Evolutionary conservation across 2,329 filamentous ascomycete genomes (phyloP).

Genomic region (Alternaria angustiovoidea): DNA sequence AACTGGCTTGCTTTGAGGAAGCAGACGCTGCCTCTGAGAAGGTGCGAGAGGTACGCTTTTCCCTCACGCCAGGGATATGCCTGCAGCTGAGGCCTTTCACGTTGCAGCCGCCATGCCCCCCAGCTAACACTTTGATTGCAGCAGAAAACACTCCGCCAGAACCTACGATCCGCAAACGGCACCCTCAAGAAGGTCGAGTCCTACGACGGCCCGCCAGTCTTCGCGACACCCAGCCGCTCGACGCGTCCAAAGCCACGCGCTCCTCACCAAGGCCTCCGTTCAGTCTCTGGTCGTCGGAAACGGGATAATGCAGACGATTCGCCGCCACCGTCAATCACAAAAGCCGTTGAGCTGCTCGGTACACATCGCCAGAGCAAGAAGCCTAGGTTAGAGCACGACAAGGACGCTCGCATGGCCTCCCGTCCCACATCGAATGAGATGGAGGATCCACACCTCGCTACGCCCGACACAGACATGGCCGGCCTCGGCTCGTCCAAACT

Average conservation of each 20-base stretch:
- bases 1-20: slow-evolving; percentile 69
- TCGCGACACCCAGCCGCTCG: slow-evolving; percentile 51
- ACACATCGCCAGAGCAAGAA: slow-evolving; percentile 61
- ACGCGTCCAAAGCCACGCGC: slow-evolving; percentile 39
- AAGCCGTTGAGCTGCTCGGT: slow-evolving; percentile 60
- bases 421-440: slow-evolving; percentile 45
- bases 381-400: slow-evolving; percentile 50
- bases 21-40: slow-evolving; percentile 64
- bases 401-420: slow-evolving; percentile 25
- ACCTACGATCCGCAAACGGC: slow-evolving; percentile 58
- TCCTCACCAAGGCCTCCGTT: slow-evolving; percentile 31
- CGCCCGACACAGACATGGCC: slow-evolving; percentile 49
- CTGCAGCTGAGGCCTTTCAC: slow-evolving; percentile 29
- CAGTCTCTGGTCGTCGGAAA: slow-evolving; percentile 51
- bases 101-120: slow-evolving; percentile 19
- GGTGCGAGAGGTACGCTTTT: slow-evolving; percentile 61
- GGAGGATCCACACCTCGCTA: slow-evolving; percentile 46
- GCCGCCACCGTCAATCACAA: slow-evolving; percentile 62
- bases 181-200: slow-evolving; percentile 51
- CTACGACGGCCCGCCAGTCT: slow-evolving; percentile 53
- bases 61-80: slow-evolving; percentile 23
- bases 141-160: slow-evolving; percentile 56
- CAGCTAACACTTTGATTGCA: slow-evolving; percentile 43
- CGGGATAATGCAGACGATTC: slow-evolving; percentile 50
- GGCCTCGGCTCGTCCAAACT: slow-evolving; percentile 32